phyloP scores from a whole-genome alignment of 1,284 basidiomycete genomes.

The Mixia osmundae region DNA sequence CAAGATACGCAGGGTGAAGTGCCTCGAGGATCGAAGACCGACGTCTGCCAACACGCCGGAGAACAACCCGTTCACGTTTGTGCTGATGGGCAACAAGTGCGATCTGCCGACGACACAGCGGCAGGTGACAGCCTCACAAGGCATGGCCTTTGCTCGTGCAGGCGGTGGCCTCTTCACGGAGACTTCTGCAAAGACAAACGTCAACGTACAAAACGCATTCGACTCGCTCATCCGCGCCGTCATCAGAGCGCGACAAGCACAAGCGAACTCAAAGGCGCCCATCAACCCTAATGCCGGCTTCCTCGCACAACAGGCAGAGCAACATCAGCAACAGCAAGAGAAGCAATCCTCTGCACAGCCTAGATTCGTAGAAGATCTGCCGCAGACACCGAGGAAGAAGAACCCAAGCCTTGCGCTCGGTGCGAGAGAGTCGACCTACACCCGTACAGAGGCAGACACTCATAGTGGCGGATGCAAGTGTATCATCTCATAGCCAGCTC shows the following conservation, averaged over 20 bases:
- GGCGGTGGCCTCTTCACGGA: not conserved
- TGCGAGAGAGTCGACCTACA: not conserved
- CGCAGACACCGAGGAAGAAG: not conserved
- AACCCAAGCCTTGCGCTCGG: not conserved
- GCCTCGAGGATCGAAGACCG: not conserved
- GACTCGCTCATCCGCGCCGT: not conserved
- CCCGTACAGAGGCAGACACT: not conserved
- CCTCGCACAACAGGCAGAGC: too few relatives aligned
- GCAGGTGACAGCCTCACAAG: not conserved
- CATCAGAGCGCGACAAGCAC: not conserved
- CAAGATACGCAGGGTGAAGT: not conserved
- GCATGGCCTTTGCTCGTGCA: not conserved
- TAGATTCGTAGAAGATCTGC: not conserved
- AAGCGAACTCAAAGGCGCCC: too few relatives aligned
- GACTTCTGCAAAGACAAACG: not conserved
- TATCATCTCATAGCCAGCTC: not conserved
- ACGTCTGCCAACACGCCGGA: not conserved
- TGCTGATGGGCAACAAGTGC: not conserved
- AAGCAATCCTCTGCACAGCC: too few relatives aligned
- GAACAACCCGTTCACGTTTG: conserved; percentile 1
- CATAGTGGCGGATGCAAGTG: not conserved
- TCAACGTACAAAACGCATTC: not conserved
- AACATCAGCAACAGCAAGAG: not conserved
- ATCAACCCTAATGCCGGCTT: too few relatives aligned
- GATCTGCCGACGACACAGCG: not conserved